Evolutionary conservation across 768 basidiomycete species (phyloP).

Genomic region (Leucocoprinus birnbaumii): DNA sequence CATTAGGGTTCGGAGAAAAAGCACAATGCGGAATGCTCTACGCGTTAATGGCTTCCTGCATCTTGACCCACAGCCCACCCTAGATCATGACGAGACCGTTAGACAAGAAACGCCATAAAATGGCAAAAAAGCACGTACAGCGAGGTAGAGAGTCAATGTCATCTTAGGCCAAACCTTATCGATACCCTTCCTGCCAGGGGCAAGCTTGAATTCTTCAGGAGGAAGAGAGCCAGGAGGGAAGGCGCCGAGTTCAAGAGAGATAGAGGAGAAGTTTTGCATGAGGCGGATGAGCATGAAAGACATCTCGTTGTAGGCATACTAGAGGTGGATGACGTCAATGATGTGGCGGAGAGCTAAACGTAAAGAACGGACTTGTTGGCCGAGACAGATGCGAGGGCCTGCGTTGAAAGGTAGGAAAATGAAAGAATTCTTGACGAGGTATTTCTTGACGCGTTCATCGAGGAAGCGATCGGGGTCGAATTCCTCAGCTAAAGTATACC

Average conservation of each 20-base stretch:
- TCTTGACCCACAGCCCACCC: constrained; percentile 56
- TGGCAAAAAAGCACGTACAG: constrained; percentile 25
- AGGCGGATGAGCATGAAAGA: constrained; percentile 64
- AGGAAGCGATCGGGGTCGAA: constrained; percentile 75
- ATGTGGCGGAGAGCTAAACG: background rate
- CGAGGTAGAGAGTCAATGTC: constrained; percentile 52
- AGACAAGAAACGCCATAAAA: background rate
- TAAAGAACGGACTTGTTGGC: constrained; percentile 44
- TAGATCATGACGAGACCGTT: constrained; percentile 15
- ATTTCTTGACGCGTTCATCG: constrained; percentile 59
- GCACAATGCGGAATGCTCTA: background rate
- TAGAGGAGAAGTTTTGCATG: constrained; percentile 52
- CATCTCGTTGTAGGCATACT: constrained; percentile 61
- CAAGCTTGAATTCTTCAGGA: constrained; percentile 42
- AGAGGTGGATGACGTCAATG: background rate
- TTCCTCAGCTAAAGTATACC: constrained; percentile 46
- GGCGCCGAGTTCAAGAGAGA: constrained; percentile 44
- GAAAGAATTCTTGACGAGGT: constrained; percentile 61
- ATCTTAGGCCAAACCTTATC: constrained; percentile 51
- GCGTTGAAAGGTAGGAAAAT: constrained; percentile 71
- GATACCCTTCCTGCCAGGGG: constrained; percentile 42
- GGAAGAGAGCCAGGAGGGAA: constrained; percentile 43
- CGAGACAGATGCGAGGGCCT: constrained; percentile 56
- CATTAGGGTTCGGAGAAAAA: background rate
- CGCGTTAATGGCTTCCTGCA: constrained; percentile 28